Base-by-base conservation (phyloP, 179 eudicot genomes). In the Spinacia oleracea region DNA sequence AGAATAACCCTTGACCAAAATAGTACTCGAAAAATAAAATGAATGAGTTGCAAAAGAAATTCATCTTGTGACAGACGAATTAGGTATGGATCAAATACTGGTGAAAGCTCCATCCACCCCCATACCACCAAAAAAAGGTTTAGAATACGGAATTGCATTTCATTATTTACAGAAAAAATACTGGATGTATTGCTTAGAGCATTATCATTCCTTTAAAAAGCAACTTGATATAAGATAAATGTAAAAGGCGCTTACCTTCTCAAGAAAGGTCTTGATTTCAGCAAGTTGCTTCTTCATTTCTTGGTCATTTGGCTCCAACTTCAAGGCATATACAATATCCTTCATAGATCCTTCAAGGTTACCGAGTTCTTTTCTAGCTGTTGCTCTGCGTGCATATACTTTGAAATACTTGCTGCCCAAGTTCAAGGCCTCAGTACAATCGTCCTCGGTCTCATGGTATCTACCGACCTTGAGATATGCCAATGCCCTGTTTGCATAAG, bases 401-500 rank as follows among this genome's bases (percentile, higher is more conserved):
- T 73, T 53, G 16, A 9, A 18, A 18, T 53, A 34, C 25, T 73
- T 20, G 15, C 9, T 21, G 76, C 55, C 32, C 6, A 73, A 51
- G 25, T 53, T 34, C 76, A 73, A 34, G 14, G 76, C 64, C 31
- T 32, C 59, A 34, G 76, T 20, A 34, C 76, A 73, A 35, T 73
- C 76, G n/a, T 73, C 64, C 76, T 73, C 65, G 2, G 65, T 65
- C 46, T 73, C 20, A 5, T 20, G 16, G 43, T 53, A 73, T 9
- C 48, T 55, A 8, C 27, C 34, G 10, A 55, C 18, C 23, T 73
- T 73, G 20, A 73, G 64, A 42, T 34, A 73, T 20, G 11, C 46
- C 65, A 32, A 32, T 55, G 76, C 76, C 18, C 64, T 55, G 64
- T 73, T 73, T 55, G 62, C 75, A 51, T 72, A 51, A 50, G 63